Conservation (phyloP, 352 stramenopile genomes). For the Phytophthora podocarpi region DNA sequence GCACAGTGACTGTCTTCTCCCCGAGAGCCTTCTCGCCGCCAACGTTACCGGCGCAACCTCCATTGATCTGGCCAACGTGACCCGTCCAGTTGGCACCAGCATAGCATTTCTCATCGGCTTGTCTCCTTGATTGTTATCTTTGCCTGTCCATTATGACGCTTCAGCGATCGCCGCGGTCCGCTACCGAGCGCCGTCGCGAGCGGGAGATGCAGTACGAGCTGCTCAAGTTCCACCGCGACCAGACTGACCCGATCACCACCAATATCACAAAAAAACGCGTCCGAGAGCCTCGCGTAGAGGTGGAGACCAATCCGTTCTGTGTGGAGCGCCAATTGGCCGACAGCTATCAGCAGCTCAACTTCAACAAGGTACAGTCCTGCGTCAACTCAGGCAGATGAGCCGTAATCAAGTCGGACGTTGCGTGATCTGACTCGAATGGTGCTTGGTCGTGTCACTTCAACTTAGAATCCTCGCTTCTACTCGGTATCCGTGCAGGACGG, state of each 20-base stretch:
- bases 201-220: conserved; percentile 77
- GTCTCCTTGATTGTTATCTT: conserved; percentile 6
- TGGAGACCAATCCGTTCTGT: conserved; percentile 77
- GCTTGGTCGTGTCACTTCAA: conserved; percentile 16
- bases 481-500: conserved; percentile 54
- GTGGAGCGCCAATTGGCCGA: conserved; percentile 76
- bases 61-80: neutral
- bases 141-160: conserved; percentile 17
- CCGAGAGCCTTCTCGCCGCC: neutral
- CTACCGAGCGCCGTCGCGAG: conserved; percentile 45
- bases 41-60: neutral
- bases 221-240: conserved; percentile 64
- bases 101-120: conserved; percentile 8
- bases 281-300: conserved; percentile 57
- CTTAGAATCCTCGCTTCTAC: conserved; percentile 79
- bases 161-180: conserved; percentile 17
- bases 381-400: neutral
- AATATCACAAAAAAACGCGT: conserved; percentile 70
- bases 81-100: conserved; percentile 18
- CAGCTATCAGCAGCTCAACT: conserved; percentile 69
- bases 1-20: neutral
- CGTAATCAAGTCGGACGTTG: conserved; percentile 4
- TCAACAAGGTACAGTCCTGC: conserved; percentile 71
- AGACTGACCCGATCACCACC: conserved; percentile 48
- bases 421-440: conserved; percentile 16